Percentiles rank a stretch among this genome's conserved stretches.
Evolutionary conservation across 805 yeast species (phyloP).

Genomic region (Kluyveromyces dobzhanskii): DNA sequence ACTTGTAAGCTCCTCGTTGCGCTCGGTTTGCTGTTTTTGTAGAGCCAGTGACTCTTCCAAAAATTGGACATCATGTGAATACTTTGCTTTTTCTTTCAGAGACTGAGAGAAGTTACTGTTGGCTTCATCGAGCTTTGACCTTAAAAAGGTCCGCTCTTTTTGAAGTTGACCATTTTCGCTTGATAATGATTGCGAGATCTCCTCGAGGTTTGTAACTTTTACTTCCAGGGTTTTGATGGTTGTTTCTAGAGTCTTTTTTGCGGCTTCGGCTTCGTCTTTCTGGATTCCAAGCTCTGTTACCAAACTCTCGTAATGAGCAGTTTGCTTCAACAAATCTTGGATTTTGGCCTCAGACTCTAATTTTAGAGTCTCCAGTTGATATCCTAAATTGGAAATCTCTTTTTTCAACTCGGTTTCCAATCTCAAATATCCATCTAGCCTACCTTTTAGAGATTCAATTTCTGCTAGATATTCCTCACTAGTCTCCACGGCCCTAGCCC

Average conservation of each 20-base stretch:
- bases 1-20: constrained; percentile 32
- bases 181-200: constrained; percentile 51
- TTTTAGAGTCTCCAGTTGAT: constrained; percentile 50
- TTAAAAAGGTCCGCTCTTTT: constrained; percentile 42
- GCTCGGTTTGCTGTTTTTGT: constrained; percentile 24
- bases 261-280: constrained; percentile 34
- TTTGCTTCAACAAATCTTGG: constrained; percentile 34
- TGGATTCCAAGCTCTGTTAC: constrained; percentile 36
- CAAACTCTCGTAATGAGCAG: constrained; percentile 33
- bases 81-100: constrained; percentile 17
- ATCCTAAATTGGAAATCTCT: constrained; percentile 51
- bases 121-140: constrained; percentile 28
- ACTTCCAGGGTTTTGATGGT: constrained; percentile 37
- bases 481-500: constrained; percentile 33
- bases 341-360: constrained; percentile 32
- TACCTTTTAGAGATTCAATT: constrained; percentile 43
- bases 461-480: constrained; percentile 43
- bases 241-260: constrained; percentile 39
- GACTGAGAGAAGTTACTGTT: constrained; percentile 12
- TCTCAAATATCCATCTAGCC: constrained; percentile 46
- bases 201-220: constrained; percentile 50
- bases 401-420: constrained; percentile 60
- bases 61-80: constrained; percentile 15
- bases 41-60: constrained; percentile 25
- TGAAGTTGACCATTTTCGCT: constrained; percentile 55